Conservation (phyloP, 345 rosid genomes). For the Murraya koenigii region DNA sequence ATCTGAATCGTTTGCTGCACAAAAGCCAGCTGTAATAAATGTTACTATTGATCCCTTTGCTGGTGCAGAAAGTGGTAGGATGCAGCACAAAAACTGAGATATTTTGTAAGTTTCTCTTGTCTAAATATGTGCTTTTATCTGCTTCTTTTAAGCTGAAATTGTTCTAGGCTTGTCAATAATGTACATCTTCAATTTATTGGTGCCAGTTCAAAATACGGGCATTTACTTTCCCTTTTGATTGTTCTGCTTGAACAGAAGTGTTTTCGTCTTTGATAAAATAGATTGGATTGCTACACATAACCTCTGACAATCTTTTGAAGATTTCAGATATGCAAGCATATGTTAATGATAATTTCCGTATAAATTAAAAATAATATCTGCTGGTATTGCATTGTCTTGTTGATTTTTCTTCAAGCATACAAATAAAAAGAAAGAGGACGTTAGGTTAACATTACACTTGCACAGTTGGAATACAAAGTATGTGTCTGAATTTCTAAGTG, state of each 20-base stretch:
- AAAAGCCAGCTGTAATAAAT: constrained; percentile 81
- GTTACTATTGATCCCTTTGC: constrained; percentile 85
- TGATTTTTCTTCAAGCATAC: background rate
- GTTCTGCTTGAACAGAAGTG: background rate
- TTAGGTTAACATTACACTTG: too few species aligned
- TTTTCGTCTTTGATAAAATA: background rate
- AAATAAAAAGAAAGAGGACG: background rate
- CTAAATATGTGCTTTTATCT: background rate
- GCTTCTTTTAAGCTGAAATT: background rate
- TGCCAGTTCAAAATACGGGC: background rate
- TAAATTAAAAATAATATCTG: background rate
- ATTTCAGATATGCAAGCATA: background rate
- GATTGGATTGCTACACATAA: background rate
- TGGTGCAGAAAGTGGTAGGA: constrained; percentile 93
- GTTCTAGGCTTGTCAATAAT: constrained; percentile 1
- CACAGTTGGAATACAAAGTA: too few species aligned
- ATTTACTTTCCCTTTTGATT: background rate
- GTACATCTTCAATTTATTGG: background rate
- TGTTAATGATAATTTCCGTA: background rate
- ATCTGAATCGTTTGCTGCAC: constrained; percentile 63
- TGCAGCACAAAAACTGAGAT: constrained; percentile 90
- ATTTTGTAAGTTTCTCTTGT: background rate
- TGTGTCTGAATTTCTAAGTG: background rate
- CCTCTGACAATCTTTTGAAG: background rate
- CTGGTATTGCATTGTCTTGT: background rate